phyloP scores from a whole-genome alignment of 2,329 filamentous ascomycete genomes.

The Phoma sp. region DNA sequence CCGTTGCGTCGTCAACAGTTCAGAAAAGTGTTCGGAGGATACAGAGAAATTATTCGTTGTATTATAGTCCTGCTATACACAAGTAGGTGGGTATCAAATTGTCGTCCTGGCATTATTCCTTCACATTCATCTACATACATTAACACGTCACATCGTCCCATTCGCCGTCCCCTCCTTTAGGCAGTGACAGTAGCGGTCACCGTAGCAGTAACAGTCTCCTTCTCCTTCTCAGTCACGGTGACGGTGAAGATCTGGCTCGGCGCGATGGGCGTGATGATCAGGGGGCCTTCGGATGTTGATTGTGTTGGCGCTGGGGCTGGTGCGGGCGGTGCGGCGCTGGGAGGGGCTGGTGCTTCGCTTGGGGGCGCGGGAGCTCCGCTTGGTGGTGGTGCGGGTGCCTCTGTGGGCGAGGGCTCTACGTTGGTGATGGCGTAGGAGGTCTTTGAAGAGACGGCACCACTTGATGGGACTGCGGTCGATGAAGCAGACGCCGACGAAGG shows the following conservation, averaged over 20 bases:
- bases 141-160: not conserved
- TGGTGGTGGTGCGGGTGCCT: slow-evolving; percentile 10
- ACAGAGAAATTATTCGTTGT: too few relatives aligned
- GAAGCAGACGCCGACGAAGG: not conserved
- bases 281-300: slow-evolving; percentile 27
- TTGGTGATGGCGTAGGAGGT: slow-evolving; percentile 8
- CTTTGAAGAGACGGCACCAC: not conserved
- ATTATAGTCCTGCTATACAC: slow-evolving; percentile 5
- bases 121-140: not conserved
- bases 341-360: slow-evolving; percentile 4
- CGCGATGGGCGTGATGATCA: slow-evolving; percentile 44
- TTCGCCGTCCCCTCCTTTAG: not conserved
- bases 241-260: slow-evolving; percentile 43
- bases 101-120: not conserved
- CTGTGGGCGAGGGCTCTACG: slow-evolving; percentile 10
- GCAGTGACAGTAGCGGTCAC: slow-evolving; percentile 23
- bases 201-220: slow-evolving; percentile 39
- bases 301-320: slow-evolving; percentile 17
- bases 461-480: not conserved
- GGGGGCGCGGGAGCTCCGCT: slow-evolving; percentile 6
- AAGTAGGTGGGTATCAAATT: not conserved
- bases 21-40: too few relatives aligned
- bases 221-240: slow-evolving; percentile 42
- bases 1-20: too few relatives aligned
- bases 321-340: slow-evolving; percentile 4